Conservation (phyloP, 768 basidiomycete species). For the Calocybe indica region DNA sequence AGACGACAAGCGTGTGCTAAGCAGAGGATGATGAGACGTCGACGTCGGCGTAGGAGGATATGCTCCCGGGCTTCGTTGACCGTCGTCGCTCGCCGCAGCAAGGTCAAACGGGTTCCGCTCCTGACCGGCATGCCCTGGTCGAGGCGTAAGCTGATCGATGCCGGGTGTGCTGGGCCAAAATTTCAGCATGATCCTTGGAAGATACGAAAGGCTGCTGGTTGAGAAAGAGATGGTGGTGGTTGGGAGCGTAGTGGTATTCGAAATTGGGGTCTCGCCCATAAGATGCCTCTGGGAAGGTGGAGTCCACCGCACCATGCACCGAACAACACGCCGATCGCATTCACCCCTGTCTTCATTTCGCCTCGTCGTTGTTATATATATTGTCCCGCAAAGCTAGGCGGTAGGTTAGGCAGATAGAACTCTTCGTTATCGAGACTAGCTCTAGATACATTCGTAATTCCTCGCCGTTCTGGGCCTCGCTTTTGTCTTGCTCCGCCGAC, state of each 20-base stretch:
- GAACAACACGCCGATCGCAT: no score
- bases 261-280: no score
- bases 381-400: no score
- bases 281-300: no score
- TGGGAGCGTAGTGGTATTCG: background rate
- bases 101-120: conserved; percentile 61
- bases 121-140: conserved; percentile 29
- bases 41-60: conserved; percentile 23
- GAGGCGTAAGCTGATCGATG: conserved; percentile 58
- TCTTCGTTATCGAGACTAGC: no score
- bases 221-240: conserved; percentile 10
- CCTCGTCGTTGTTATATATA: no score
- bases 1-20: conserved; percentile 18
- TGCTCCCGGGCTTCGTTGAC: conserved; percentile 5
- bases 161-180: conserved; percentile 50
- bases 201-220: conserved; percentile 14
- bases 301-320: no score
- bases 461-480: no score
- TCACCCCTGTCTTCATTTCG: no score
- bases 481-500: no score
- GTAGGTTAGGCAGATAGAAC: no score
- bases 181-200: conserved; percentile 48
- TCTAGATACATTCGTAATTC: no score
- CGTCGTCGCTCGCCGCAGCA: conserved; percentile 5
- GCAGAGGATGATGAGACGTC: conserved; percentile 30